A percentile compares a stretch with the other conserved stretches of the same genome.
Conservation (phyloP, 2,329 filamentous ascomycete species). For the Aspergillus japonicus region DNA sequence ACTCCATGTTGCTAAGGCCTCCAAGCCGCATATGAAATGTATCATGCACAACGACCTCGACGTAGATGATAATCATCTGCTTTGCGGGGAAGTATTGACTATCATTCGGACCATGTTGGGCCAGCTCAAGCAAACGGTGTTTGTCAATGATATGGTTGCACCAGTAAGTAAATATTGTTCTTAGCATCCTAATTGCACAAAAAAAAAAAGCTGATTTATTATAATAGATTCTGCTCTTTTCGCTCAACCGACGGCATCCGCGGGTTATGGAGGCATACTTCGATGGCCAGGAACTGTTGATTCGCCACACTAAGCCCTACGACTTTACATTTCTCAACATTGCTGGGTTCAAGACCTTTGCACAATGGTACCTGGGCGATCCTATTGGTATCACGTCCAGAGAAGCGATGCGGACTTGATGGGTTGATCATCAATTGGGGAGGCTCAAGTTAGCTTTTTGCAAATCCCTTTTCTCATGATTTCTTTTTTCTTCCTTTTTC, state of each 20-base stretch:
- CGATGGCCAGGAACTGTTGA: slow-evolving; percentile 5
- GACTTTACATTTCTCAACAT: not conserved
- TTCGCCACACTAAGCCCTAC: not conserved
- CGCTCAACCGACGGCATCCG: slow-evolving; percentile 1
- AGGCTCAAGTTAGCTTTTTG: not conserved
- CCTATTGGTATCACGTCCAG: slow-evolving; percentile 2
- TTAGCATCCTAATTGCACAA: not conserved
- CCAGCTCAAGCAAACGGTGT: not conserved
- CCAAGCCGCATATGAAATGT: too few species aligned
- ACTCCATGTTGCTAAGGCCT: too few species aligned
- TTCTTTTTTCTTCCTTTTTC: not conserved
- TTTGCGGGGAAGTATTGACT: not conserved
- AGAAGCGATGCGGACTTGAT: not conserved
- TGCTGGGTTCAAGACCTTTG: slow-evolving; percentile 4
- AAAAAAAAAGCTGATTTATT: not conserved
- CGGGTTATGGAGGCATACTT: slow-evolving; percentile 8
- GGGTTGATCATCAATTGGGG: not conserved
- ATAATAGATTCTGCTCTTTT: not conserved
- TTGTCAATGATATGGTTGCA: not conserved
- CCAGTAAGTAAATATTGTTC: not conserved
- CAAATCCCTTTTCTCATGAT: too few species aligned
- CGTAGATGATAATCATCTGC: too few species aligned
- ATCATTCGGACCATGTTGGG: slow-evolving; percentile 1
- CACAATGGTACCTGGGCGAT: slow-evolving; percentile 3
- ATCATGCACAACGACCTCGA: too few species aligned